Evolutionary conservation across 1,139 yeast genomes (phyloP), one percentile per base, ranked within the genome.

Genomic region (Hanseniaspora uvarum): DNA sequence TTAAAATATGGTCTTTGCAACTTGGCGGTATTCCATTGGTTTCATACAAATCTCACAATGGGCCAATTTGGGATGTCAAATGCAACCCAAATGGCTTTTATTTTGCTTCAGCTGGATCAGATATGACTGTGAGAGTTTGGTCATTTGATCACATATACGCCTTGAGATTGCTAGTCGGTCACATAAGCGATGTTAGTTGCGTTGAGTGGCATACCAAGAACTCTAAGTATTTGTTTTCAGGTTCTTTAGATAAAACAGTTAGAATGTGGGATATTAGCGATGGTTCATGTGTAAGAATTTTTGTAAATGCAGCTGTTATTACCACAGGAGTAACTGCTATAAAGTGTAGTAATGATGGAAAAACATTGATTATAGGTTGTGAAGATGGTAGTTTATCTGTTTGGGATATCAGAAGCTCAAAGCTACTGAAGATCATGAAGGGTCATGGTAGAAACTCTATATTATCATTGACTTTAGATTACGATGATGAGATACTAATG

Each of bases 71-170:
- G 98, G 98, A 94, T 65, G 96, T 92, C 5, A 79, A 85, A 61
- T 92, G 88, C 64, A 83, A 95, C 4, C 98, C 98, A 1, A 72
- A 86, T 63, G 98, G 98, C 2, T 97, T 92, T 69, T 94, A 94
- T 70, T 94, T 94, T 69, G 96, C 94, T 12, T 88, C 96, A 0
- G 96, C 95, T 0, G 87, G 96, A 4, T 96, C 89, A 64, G 99
- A 94, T 65, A 96, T 89, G 67, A 94, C 98, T 0, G 98, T 97
- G 0, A 75, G 97, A 59, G 73, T 94, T 57, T 94, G 99, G 99
- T 89, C 96, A 38, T 88, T 96, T 58, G 98, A 94, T 67, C 99
- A 94, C 68, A 89, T 94, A 46, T 89, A 92, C 66, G 97, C 98
- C 34, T 74, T 94, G 61, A 75, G 98, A 60, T 87, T 94, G 38